Evolutionary conservation across 768 basidiomycete species (phyloP).

Genomic region (Xerocomellus dryophilus): DNA sequence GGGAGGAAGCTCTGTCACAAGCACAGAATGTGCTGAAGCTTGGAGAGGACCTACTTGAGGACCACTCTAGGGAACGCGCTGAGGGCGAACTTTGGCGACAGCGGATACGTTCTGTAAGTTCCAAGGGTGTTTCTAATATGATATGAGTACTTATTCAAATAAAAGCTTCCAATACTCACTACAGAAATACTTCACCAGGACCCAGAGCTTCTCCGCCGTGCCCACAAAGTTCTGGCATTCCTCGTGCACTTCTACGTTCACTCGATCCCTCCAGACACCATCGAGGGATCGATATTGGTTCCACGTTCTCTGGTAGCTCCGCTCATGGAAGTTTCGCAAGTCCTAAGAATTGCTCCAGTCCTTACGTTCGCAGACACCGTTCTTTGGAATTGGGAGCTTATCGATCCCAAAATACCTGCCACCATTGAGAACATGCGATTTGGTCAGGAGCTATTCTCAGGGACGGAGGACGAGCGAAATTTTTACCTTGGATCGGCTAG

Average conservation of each 20-base stretch:
- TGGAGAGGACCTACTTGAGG: conserved; percentile 53
- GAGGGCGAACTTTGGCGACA: conserved; percentile 69
- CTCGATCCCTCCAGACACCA: conserved; percentile 51
- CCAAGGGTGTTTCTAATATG: conserved; percentile 1
- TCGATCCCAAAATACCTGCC: conserved; percentile 54
- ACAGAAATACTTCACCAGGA: conserved; percentile 51
- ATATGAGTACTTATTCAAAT: conserved; percentile 13
- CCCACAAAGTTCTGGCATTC: conserved; percentile 87
- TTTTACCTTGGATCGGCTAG: conserved; percentile 85
- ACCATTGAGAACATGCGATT: conserved; percentile 74
- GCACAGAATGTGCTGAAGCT: conserved; percentile 54
- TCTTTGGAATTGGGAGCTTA: conserved; percentile 82
- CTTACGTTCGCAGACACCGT: conserved; percentile 96
- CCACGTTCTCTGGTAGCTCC: conserved; percentile 79
- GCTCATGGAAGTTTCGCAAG: conserved; percentile 67
- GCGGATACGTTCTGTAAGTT: conserved; percentile 59
- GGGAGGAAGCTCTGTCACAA: conserved; percentile 65
- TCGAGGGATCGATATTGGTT: conserved; percentile 48
- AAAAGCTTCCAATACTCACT: conserved; percentile 70
- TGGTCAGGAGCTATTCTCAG: conserved; percentile 69
- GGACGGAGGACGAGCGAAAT: conserved; percentile 75
- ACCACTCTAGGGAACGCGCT: conserved; percentile 45
- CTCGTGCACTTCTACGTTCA: conserved; percentile 90
- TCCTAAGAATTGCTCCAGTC: conserved; percentile 86
- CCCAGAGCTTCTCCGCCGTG: conserved; percentile 68